Percentiles rank a stretch among this genome's conserved stretches.
Conservation (phyloP, 768 basidiomycete species). For the Serpula lacrymans region DNA sequence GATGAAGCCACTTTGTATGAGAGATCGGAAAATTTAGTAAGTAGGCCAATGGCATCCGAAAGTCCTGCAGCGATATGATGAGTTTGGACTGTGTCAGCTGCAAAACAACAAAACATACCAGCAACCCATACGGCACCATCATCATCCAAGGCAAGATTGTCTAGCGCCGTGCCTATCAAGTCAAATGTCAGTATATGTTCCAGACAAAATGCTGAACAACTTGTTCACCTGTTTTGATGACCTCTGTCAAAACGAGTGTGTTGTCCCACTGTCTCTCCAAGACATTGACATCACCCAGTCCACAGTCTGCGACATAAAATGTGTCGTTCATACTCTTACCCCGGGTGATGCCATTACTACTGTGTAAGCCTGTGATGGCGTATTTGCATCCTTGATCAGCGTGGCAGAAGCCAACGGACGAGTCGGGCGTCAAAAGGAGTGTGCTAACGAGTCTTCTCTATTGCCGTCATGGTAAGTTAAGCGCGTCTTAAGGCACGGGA, state of each 20-base stretch:
- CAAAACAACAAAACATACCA: constrained; percentile 32
- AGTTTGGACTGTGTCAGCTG: background rate
- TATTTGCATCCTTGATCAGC: constrained; percentile 56
- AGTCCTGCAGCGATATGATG: constrained; percentile 32
- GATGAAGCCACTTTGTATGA: constrained; percentile 41
- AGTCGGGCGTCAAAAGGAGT: constrained; percentile 31
- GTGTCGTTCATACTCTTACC: constrained; percentile 50
- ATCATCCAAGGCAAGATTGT: constrained; percentile 60
- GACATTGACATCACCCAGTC: constrained; percentile 45
- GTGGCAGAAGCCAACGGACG: constrained; percentile 66
- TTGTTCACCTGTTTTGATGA: constrained; percentile 47
- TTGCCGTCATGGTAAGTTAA: constrained; percentile 1
- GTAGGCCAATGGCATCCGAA: constrained; percentile 34
- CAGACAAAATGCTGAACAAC: constrained; percentile 5
- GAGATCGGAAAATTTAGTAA: constrained; percentile 37
- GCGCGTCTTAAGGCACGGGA: background rate
- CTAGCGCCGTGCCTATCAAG: constrained; percentile 47
- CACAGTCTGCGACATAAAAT: constrained; percentile 52
- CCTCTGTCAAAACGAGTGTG: constrained; percentile 51
- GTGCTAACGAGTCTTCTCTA: constrained; percentile 21
- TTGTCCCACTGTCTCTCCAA: constrained; percentile 60
- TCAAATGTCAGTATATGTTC: constrained; percentile 7
- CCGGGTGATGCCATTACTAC: constrained; percentile 60
- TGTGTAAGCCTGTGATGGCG: constrained; percentile 47
- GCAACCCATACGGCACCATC: constrained; percentile 63